Conservation (phyloP, 2,329 filamentous ascomycete genomes). For the Exserohilum rostratum region DNA sequence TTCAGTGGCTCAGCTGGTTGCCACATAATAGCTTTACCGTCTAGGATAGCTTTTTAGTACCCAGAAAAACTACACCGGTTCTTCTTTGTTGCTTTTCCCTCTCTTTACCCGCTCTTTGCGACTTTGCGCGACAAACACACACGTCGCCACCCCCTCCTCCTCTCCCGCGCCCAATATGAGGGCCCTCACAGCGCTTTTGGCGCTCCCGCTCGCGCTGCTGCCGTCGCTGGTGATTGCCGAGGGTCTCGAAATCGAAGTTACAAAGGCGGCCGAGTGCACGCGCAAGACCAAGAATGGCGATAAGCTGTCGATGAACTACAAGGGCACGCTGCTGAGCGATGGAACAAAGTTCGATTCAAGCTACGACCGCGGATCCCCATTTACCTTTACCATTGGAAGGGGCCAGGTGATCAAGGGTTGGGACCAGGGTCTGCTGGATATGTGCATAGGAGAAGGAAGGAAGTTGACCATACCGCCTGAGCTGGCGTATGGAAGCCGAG, state of each 20-base stretch:
- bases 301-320: constrained; percentile 56
- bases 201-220: constrained; percentile 31
- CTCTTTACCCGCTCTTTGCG: not conserved
- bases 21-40: not conserved
- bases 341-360: constrained; percentile 83
- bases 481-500: constrained; percentile 78
- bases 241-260: constrained; percentile 51
- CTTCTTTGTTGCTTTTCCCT: no score
- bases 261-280: constrained; percentile 50
- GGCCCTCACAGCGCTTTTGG: constrained; percentile 29
- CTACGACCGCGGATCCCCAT: constrained; percentile 77
- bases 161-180: constrained; percentile 33
- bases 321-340: constrained; percentile 58
- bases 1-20: constrained; percentile 8
- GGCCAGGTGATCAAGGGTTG: constrained; percentile 92
- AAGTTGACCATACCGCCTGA: constrained; percentile 89
- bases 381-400: constrained; percentile 78
- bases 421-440: constrained; percentile 87
- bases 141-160: constrained; percentile 1
- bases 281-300: constrained; percentile 56
- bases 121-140: constrained; percentile 2
- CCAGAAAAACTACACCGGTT: no score
- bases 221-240: constrained; percentile 31
- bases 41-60: no score
- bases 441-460: constrained; percentile 94